Evolutionary conservation across 2,329 filamentous ascomycete species (phyloP), one percentile per base, ranked within the genome.

Genomic region (Achaetomium macrosporum): DNA sequence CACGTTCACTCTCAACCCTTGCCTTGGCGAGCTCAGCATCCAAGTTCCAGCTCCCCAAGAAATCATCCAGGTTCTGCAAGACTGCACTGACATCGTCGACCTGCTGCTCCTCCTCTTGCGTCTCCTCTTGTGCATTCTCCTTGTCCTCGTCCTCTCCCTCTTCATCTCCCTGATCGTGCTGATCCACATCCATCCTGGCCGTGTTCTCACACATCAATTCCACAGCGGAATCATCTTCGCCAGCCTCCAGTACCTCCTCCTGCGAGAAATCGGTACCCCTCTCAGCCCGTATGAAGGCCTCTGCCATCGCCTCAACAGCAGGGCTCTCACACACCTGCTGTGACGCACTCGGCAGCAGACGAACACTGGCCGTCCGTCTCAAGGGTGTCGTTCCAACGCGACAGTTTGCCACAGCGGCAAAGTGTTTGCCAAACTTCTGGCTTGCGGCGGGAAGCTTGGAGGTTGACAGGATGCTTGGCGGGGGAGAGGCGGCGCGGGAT

Each of bases 261-360:
- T 41, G 12, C 8, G 25, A 25, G 25, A 15, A 54, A 47, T 57
- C 50, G 8, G 15, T 36, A 17, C 25, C 62, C 54, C 54, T 50
- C 55, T 79, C 76, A 6, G 73, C 76, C n/a, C 69, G 64, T 29
- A 71, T 64, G 54, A 79, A 80, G 7, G 73, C 73, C 54, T 75
- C 67, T 0, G 76, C 76, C 73, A 78, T 77, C 7, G 73, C 76
- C 50, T 66, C 69, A 15, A 75, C 57, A 0, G 61, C 61, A 7
- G 73, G 72, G 31, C 74, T 78, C 35, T 65, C 57, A 12, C 64
- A 65, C 11, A 53, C 63, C 55, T 69, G 69, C 55, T 77, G 74
- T 5, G 73, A 76, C 12, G 65, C 67, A 16, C 69, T 71, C 5
- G 73, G 74, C 2, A 76, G 60, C 1, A 77, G 60, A 2, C 36